Evolutionary conservation across 2,329 filamentous ascomycete genomes (phyloP).

Genomic region (Aspergillus novoparasiticus): DNA sequence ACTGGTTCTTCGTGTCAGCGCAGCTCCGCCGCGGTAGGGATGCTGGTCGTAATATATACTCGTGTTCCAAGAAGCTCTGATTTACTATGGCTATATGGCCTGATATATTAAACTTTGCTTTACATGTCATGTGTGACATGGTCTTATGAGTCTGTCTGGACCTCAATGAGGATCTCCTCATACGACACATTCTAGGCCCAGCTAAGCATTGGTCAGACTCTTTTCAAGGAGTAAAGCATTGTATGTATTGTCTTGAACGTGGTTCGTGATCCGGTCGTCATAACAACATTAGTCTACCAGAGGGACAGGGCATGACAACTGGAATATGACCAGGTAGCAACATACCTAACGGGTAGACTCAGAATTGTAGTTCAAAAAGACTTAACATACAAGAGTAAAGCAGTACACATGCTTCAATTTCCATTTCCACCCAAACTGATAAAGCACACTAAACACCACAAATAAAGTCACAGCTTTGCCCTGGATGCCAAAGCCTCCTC

Average conservation of each 20-base stretch:
- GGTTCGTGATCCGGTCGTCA: neutral
- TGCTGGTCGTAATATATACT: neutral
- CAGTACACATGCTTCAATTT: neutral
- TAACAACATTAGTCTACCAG: neutral
- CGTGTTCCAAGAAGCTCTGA: neutral
- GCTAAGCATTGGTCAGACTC: neutral
- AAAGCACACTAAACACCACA: neutral
- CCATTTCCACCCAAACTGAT: neutral
- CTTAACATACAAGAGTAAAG: neutral
- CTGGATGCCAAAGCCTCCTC: neutral
- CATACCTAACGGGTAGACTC: too few species aligned
- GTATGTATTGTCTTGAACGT: neutral
- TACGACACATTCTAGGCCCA: neutral
- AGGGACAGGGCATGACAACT: neutral
- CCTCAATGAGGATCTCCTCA: neutral
- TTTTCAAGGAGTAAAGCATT: too few species aligned
- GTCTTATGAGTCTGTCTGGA: neutral
- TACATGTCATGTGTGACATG: neutral
- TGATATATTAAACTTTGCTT: neutral
- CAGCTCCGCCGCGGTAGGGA: neutral
- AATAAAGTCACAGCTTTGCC: conserved; percentile 4
- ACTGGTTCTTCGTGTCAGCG: neutral
- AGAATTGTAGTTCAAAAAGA: too few species aligned
- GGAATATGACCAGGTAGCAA: neutral
- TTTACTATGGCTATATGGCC: neutral